Base-by-base conservation (phyloP, 768 basidiomycete genomes). In the Mycena venus region DNA sequence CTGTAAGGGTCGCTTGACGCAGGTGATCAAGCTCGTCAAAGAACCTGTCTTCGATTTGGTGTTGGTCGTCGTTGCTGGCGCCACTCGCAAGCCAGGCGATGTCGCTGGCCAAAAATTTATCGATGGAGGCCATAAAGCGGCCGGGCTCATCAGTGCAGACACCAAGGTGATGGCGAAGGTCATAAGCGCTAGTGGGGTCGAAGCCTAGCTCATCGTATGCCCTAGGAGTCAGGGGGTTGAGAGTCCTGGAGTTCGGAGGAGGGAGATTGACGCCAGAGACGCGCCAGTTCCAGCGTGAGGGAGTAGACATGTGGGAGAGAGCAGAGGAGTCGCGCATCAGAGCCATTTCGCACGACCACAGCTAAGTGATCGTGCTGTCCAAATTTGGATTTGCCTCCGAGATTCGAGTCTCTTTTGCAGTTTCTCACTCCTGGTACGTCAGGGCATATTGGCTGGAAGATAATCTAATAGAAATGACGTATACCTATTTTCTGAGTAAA, bases 151-250 rank as follows among this genome's bases (percentile, higher is more conserved):
- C 56, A 21, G 42, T 32, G 19, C 4, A 8, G 21, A 32, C 38
- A 32, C 64, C 65, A 5, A 73, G 51, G 14, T 60, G 53, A 10
- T 49, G 71, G 23, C 62, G 42, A 14, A 73, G 65, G 5, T 65
- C 42, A 11, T 34, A 65, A 3, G 34, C 27, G 4, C 71, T n/a
- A 4, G 44, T 1, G 2, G 55, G 63, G 4, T 44, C 42, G 42
- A 73, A 73, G 4, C 10, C 9, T 2, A 73, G 65, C 0, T 42
- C 11, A 2, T 34, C 3, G 53, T 36, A 73, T 0, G 71, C n/a
- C 4, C 19, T 9, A 32, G 51, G 47, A 4, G n/a, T 27, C 6
- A 32, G 8, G 6, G 51, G 11, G 23, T 36, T 6, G 1, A 32
- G 21, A 4, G 17, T 15, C 3, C 23, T 0, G 6, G 64, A 14